phyloP scores from a whole-genome alignment of 2,329 filamentous ascomycete genomes.

The Cladophialophora immunda region DNA sequence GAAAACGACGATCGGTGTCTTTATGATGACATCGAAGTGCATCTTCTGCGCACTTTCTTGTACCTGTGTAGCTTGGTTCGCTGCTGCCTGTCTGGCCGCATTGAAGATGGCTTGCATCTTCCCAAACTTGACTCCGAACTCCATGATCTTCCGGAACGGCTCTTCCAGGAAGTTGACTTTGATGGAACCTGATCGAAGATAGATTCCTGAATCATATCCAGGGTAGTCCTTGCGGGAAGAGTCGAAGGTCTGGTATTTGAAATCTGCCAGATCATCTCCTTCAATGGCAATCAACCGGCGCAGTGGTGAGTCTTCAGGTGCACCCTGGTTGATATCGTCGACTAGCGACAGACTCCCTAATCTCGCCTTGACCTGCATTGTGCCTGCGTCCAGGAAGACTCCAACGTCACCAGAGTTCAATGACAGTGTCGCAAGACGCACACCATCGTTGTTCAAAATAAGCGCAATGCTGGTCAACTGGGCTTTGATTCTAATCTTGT shows the following conservation, averaged over 20 bases:
- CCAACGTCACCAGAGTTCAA: constrained; percentile 92
- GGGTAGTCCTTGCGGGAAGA: constrained; percentile 78
- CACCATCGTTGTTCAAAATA: constrained; percentile 97
- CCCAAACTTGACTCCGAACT: constrained; percentile 97
- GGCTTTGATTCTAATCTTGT: constrained; percentile 91
- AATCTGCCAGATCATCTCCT: constrained; percentile 93
- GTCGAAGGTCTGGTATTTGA: constrained; percentile 97
- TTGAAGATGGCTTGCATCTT: constrained; percentile 99
- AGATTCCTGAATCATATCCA: constrained; percentile 93
- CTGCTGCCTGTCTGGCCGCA: constrained; percentile 90
- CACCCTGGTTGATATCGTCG: constrained; percentile 93
- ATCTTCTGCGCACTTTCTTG: constrained; percentile 90
- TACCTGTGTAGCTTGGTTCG: constrained; percentile 90
- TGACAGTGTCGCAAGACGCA: constrained; percentile 88
- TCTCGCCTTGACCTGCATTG: constrained; percentile 86
- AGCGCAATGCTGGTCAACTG: constrained; percentile 92
- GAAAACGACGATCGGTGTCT: constrained; percentile 95
- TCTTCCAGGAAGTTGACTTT: constrained; percentile 98
- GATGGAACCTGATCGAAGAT: constrained; percentile 88
- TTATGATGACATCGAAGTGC: constrained; percentile 92
- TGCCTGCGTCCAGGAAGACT: constrained; percentile 83
- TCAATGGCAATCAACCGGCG: constrained; percentile 92
- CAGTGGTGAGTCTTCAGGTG: constrained; percentile 79
- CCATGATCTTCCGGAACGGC: constrained; percentile 96
- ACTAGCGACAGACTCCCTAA: constrained; percentile 88